Evolutionary conservation across 2,329 filamentous ascomycete species (phyloP), one percentile per base, ranked within the genome.

Genomic region (Ramularia endophylla): DNA sequence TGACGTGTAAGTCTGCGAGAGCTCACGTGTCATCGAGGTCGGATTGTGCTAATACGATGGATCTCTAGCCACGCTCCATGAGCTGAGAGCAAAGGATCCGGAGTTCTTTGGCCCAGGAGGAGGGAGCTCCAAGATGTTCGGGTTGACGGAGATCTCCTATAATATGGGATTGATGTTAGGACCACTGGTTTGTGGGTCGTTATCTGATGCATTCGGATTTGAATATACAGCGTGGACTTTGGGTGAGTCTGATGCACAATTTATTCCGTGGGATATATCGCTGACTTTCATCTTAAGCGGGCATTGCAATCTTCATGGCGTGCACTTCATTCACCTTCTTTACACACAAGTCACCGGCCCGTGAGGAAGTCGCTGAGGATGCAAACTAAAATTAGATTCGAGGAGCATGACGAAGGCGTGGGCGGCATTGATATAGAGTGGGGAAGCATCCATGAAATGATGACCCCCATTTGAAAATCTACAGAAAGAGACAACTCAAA

Each of bases 71-170:
- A 34, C 36, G 13, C 33, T 51, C 4, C 46, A 40, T 16, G 38
- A 49, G 12, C 30, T 51, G 2, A 28, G 34, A 27, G 39, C 27
- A 18, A 29, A 44, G 3, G 44, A 51, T 27, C 46, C 48, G 11
- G 27, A 40, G 8, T 16, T 51, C 11, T 51, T 51, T 22, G 48
- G 48, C 9, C 46, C 46, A 3, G 38, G 41, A 9, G 48, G 48
- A 13, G 48, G 43, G 6, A 45, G 40, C 18, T 43, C 41, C 16
- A 30, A 46, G 19, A 40, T 49, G 27, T 50, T 52, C 32, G 43
- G 41, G 3, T 20, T 52, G 17, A 52, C 49, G 6, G 49, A 52
- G 29, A 43, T 50, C 11, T 45, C 44, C 4, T 52, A 47, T 25
- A 40, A 37, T 9, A 28, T 28, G 16, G 49, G 49, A 1, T 36